Conservation (phyloP, 2,329 filamentous ascomycete genomes). For the Cytospora piceae region DNA sequence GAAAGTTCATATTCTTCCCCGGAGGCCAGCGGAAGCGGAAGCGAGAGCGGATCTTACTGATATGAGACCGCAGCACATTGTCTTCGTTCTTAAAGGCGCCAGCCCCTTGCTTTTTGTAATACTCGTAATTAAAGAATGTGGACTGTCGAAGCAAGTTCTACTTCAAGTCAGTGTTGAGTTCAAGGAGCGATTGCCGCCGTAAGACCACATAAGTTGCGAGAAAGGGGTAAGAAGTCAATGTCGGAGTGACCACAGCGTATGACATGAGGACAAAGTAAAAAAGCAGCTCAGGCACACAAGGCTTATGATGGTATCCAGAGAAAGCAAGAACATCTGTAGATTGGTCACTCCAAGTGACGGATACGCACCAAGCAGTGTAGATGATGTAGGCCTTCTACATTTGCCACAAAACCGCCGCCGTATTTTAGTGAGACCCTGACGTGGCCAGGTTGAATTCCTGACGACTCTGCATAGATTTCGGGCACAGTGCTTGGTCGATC, state of each 20-base stretch:
- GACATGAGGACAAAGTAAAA: not conserved
- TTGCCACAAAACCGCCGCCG: slow-evolving; percentile 55
- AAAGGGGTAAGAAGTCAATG: not conserved
- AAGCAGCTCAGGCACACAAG: not conserved
- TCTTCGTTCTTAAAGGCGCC: slow-evolving; percentile 12
- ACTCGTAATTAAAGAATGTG: slow-evolving; percentile 21
- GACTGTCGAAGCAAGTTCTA: slow-evolving; percentile 55
- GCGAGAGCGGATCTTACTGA: slow-evolving; percentile 46
- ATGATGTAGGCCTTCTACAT: slow-evolving; percentile 52
- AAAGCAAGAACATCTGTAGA: rapidly evolving
- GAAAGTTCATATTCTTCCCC: not conserved
- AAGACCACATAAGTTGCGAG: not conserved
- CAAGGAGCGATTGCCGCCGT: not conserved
- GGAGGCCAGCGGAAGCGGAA: not conserved
- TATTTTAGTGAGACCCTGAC: slow-evolving; percentile 55
- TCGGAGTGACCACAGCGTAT: not conserved
- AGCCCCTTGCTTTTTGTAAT: slow-evolving; percentile 4
- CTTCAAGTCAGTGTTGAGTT: not conserved
- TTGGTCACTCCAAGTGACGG: not conserved
- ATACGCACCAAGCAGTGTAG: slow-evolving; percentile 52
- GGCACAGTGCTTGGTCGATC: slow-evolving; percentile 11
- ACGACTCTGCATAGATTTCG: slow-evolving; percentile 27
- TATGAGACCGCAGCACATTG: slow-evolving; percentile 41
- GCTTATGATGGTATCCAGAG: not conserved
- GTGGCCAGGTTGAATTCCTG: slow-evolving; percentile 49